Evolutionary conservation across 2,329 filamentous ascomycete genomes (phyloP), one percentile per base, ranked within the genome.

Genomic region (Thielaviopsis euricoi): DNA sequence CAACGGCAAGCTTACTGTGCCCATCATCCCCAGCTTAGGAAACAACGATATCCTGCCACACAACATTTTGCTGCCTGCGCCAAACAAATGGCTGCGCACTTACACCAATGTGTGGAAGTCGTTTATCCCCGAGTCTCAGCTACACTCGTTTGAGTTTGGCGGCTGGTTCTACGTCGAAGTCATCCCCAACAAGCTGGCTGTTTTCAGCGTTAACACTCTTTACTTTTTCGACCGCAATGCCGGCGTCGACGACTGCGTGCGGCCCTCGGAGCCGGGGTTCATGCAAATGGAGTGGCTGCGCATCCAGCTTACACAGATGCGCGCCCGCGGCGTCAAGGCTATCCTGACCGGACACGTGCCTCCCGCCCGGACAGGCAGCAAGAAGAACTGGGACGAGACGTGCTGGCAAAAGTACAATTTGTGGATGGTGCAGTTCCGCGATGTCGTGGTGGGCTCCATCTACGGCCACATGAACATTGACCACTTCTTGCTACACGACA

Each of bases 391-490:
- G 93, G 89, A 96, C 63, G 91, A 97, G 74, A 89, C 87, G 0
- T 98, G 93, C 72, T 98, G 91, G 90, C 91, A 96, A 68, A 96
- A 95, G 68, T 98, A 95, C 70, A 86, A 89, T 0, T 73, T 97
- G 3, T 97, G 90, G 89, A 73, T 91, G 65, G 80, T 82, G 64
- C 89, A 94, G 68, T 98, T 89, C 69, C 86, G 93, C 37, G 93
- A 98, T 68, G 85, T 98, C 43, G 77, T 98, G 21, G 77, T 90
- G 21, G 82, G 80, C 13, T 82, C 82, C 25, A 67, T 95, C 6
- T 98, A 86, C 66, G 93, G 91, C 1, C 93, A 98, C 68, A 97
- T 98, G 93, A 98, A 98, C 66, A 87, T 96, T 63, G 93, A 98
- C 65, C 93, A 98, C 69, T 98, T 98, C 70, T 79, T 97, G 66